These are phyloP conservation scores for Russula sp. DNA, from an alignment of 768 basidiomycete genomes.

Conservation along the genomic window DNA sequence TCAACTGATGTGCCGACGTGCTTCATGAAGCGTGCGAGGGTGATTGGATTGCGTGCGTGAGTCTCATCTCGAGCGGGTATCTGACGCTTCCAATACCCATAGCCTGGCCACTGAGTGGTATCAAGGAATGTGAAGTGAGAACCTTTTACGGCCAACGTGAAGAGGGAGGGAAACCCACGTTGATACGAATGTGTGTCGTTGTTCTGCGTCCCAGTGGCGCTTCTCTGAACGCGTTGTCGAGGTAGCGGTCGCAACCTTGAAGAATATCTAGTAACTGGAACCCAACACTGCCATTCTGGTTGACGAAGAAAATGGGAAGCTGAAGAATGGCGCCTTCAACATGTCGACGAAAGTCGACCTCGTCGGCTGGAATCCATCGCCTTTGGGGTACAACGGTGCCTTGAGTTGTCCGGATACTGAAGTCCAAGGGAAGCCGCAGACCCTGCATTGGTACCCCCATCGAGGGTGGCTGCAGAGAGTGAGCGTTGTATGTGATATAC, in stretches of 20 bases:
- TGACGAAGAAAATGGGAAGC: conserved; percentile 9
- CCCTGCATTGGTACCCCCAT: neutral
- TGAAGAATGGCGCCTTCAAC: neutral
- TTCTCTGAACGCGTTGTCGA: neutral
- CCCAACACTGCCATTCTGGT: neutral
- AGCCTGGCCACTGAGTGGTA: conserved; percentile 14
- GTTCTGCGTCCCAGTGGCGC: neutral
- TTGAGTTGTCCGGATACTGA: neutral
- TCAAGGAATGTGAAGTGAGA: neutral
- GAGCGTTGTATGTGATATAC: neutral
- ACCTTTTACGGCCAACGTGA: neutral
- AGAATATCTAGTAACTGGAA: conserved; percentile 9
- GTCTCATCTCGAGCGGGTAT: conserved; percentile 8
- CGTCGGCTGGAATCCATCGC: conserved; percentile 12
- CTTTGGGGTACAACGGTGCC: conserved; percentile 10
- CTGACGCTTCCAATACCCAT: neutral
- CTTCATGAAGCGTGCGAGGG: conserved; percentile 8
- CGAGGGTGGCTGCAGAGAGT: neutral
- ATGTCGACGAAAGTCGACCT: conserved; percentile 9
- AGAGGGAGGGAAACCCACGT: neutral
- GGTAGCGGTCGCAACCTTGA: conserved; percentile 3
- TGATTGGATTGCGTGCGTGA: neutral
- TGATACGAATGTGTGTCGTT: neutral
- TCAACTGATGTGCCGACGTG: neutral
- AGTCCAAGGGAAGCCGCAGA: neutral